Evolutionary conservation across 495 filamentous ascomycete species (phyloP).

Genomic region (Xylaria scruposa): DNA sequence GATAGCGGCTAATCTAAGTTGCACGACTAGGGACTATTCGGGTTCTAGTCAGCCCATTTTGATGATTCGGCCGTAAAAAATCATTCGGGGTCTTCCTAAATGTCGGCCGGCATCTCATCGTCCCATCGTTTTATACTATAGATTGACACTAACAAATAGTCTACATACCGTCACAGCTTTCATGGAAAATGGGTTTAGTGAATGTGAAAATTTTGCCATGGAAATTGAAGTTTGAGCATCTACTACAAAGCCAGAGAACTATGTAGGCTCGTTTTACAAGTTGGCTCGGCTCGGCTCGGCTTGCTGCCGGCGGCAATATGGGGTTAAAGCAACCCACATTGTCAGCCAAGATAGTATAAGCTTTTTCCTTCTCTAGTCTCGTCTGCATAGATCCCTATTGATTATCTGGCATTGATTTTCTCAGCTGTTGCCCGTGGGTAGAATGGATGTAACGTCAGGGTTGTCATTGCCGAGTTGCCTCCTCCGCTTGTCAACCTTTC

Average conservation of each 20-base stretch:
- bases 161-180: neutral
- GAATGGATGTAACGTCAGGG: neutral
- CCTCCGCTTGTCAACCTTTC: neutral
- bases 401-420: neutral
- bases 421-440: neutral
- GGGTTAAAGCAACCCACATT: neutral
- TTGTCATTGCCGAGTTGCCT: neutral
- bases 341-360: slow-evolving; percentile 13
- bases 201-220: neutral
- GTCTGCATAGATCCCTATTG: neutral
- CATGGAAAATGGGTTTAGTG: neutral
- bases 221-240: neutral
- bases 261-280: too few species aligned
- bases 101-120: neutral
- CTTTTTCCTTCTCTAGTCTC: neutral
- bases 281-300: too few species aligned
- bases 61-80: neutral
- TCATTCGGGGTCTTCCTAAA: neutral
- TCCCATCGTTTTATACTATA: neutral
- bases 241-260: too few species aligned
- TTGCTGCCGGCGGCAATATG: neutral
- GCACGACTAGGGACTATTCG: neutral
- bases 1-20: slow-evolving; percentile 15
- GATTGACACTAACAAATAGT: neutral
- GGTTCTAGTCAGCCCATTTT: neutral